Conservation (phyloP, 352 stramenopile species). For the Globisporangium nodosum region DNA sequence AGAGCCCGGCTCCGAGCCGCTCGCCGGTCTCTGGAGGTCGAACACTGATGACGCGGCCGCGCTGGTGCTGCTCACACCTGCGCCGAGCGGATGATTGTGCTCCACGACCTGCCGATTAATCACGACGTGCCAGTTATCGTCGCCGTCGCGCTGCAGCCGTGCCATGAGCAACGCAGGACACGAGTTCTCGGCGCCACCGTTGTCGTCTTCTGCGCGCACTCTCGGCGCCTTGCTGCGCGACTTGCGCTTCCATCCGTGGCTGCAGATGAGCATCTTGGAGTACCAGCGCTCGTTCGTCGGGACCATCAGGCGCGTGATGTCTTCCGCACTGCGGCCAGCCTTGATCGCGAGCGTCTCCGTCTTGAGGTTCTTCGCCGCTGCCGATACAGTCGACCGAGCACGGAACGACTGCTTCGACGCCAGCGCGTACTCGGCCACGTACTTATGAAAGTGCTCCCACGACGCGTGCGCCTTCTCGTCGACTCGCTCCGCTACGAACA, state of each 20-base stretch:
- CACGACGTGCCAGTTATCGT: conserved; percentile 56
- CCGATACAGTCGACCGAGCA: conserved; percentile 65
- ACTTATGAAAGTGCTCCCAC: conserved; percentile 59
- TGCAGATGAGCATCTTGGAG: conserved; percentile 75
- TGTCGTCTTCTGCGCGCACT: conserved; percentile 1
- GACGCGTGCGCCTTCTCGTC: conserved; percentile 41
- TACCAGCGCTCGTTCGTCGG: conserved; percentile 61
- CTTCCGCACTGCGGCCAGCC: conserved; percentile 20
- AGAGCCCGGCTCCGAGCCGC: background rate
- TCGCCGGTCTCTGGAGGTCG: background rate
- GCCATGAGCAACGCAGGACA: conserved; percentile 71
- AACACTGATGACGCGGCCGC: background rate
- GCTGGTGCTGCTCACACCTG: too few relatives aligned
- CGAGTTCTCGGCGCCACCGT: conserved; percentile 7
- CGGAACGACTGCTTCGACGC: conserved; percentile 62
- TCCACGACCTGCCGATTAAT: conserved; percentile 62
- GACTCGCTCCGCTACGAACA: conserved; percentile 24
- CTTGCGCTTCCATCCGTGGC: conserved; percentile 68
- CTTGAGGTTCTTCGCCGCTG: conserved; percentile 55
- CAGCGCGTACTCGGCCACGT: conserved; percentile 47
- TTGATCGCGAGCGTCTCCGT: conserved; percentile 33
- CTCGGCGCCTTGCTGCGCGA: conserved; percentile 32
- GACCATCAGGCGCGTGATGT: conserved; percentile 30
- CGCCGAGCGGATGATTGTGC: conserved; percentile 47
- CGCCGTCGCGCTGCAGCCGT: conserved; percentile 54